Evolutionary conservation across 257 asterid genomes (phyloP), one percentile per base, ranked within the genome.

Genomic region (Scutellaria galericulata): DNA sequence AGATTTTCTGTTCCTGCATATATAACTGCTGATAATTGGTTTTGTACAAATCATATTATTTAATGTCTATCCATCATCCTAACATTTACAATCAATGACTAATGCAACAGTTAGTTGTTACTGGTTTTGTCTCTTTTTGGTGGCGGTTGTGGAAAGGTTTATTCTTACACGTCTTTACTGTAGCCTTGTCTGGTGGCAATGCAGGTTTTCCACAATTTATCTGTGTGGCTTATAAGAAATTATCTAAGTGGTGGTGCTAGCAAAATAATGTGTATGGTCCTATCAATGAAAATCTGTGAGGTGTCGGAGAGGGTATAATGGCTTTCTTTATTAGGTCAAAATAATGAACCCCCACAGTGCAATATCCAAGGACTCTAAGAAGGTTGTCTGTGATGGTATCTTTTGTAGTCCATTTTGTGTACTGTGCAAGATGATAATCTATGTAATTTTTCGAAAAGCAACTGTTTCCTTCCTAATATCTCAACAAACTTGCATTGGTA

Each of bases 61-160:
- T 56, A 63, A 20, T 57, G 62, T 48, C 45, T 27, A 75, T 74
- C 51, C 24, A 44, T 20, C 31, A 57, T 48, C 53, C 69, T 48
- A 48, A 15, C 44, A 66, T 44, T 50, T 37, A 20, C 18, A 22
- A 27, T 41, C 37, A 37, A 47, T 44, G 40, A 35, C 44, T 65
- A 27, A 27, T 7, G 56, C 53, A 56, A 35, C 24, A 27, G 8
- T 1, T 27, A 64, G 8, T 41, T 67, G 11, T 40, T 27, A 31
- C 24, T 5, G 50, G 31, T 64, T 24, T 10, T 37, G 13, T 40
- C 11, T 20, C 20, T 20, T 40, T 67, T 35, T 37, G 51, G 22
- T 44, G 24, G 18, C 47, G 72, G 35, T 48, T 10, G 13, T 1
- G 15, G 62, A 31, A 20, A 47, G 39, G 12, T 70, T 55, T 31